Evolutionary conservation across 352 stramenopile genomes (phyloP), one percentile per base, ranked within the genome.

Genomic region (Halophytophthora batemanensis): DNA sequence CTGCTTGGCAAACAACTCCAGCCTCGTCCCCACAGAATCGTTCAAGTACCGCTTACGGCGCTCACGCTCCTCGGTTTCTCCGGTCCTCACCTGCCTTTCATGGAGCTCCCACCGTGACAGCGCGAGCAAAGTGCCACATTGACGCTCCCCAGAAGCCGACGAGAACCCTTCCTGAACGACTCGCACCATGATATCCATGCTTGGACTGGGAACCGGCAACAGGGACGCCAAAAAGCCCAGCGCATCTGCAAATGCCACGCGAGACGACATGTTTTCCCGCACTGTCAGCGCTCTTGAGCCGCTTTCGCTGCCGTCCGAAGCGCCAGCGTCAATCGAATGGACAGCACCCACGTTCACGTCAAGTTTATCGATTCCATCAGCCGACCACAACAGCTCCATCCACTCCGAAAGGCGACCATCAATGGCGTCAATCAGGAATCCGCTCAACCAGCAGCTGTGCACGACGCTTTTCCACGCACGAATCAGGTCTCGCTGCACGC

Each of bases 221-320:
- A 50, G 53, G 3, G 71, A 57, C 23, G 43, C 48, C n/a, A 78
- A 40, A 49, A 74, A 74, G 0, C 69, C 82, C 25, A 89, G 52
- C 0, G 77, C 77, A 37, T 93, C 74, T 12, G 75, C 79, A 53
- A 83, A 86, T 2, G 52, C 61, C 6, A 86, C 72, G 31, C 76
- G 67, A 33, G 72, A 72, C 2, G 34, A 45, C 28, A 64, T 28
- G 22, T 63, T 66, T 3, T 61, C 43, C 46, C 18, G 53, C 28
- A 14, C 17, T 42, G 28, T 23, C 43, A 36, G 39, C 11, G 56
- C 34, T 7, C n/a, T 19, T 3, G 41, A 56, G 43, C 39, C 12
- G 21, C 14, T 53, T 18, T 35, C 29, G n/a, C 50, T 4, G 22
- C 12, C 19, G 58, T 3, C 6, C 8, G 28, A 44, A 33, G 35